A percentile compares a stretch with the other conserved stretches of the same genome.
Conservation (phyloP, 352 stramenopile genomes). For the Globisporangium radiosum region DNA sequence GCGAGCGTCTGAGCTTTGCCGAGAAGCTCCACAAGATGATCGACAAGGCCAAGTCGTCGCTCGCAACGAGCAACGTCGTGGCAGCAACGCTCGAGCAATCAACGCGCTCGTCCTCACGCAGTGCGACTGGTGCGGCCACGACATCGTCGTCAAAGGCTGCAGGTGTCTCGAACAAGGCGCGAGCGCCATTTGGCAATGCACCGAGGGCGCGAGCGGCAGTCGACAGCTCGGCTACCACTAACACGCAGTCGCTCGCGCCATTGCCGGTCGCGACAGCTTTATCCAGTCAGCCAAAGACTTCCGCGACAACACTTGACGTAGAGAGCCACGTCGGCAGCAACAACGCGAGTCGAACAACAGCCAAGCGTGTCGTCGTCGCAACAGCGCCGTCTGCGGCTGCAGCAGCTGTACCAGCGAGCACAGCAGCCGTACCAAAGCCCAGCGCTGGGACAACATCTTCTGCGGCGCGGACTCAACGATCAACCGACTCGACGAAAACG, state of each 20-base stretch:
- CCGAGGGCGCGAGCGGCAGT: no score
- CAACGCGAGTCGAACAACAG: no score
- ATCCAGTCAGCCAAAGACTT: no score
- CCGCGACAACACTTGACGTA: no score
- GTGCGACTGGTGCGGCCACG: no score
- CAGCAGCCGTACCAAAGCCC: background rate
- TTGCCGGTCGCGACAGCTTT: no score
- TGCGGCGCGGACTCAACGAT: background rate
- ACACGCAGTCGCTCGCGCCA: no score
- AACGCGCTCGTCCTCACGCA: background rate
- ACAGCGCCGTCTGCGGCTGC: background rate
- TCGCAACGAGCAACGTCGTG: conserved; percentile 19
- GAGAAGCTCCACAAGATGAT: conserved; percentile 88
- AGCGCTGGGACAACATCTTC: background rate
- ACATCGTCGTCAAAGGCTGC: no score
- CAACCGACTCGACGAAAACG: background rate
- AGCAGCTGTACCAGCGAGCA: background rate
- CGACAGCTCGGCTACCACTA: no score
- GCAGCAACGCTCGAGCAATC: conserved; percentile 4
- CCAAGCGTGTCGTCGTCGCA: background rate
- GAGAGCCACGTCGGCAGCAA: background rate
- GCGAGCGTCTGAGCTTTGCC: conserved; percentile 67
- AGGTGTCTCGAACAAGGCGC: no score
- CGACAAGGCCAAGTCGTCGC: conserved; percentile 68
- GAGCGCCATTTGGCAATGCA: no score